phyloP scores from a whole-genome alignment of 305 asterid species.

The Fraxinus albicans region DNA sequence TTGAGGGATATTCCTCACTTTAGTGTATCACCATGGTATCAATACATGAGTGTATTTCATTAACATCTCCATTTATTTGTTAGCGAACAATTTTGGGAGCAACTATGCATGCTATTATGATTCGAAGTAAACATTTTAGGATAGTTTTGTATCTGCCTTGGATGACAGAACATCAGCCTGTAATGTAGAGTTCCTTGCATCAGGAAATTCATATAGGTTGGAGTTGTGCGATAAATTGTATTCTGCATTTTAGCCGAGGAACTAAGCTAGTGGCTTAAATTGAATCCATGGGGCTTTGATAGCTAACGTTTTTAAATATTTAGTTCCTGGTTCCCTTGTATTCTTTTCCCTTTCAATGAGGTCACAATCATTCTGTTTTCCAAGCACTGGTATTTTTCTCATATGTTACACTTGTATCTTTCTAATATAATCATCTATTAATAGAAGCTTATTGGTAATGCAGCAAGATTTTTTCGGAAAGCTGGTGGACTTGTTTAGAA shows the following conservation, averaged over 20 bases:
- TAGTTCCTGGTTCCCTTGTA: background rate
- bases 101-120: background rate
- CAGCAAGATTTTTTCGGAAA: slow-evolving; percentile 81
- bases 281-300: background rate
- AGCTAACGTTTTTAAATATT: background rate
- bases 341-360: background rate
- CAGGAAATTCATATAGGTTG: background rate
- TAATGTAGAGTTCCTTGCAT: background rate
- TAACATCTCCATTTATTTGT: slow-evolving; percentile 14
- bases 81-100: background rate
- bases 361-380: background rate
- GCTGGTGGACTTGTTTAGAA: slow-evolving; percentile 75
- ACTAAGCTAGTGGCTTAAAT: background rate
- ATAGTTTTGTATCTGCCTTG: background rate
- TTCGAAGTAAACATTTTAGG: background rate
- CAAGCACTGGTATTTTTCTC: background rate
- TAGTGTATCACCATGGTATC: background rate
- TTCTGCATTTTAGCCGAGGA: background rate
- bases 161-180: background rate
- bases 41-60: slow-evolving; percentile 1
- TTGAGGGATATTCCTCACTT: background rate
- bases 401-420: background rate
- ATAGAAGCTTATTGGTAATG: slow-evolving; percentile 33
- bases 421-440: background rate
- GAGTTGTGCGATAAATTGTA: background rate